These are phyloP conservation scores for Pinus albicaulis DNA, from an alignment of 75 land plant genomes.

Conservation along the genomic window DNA sequence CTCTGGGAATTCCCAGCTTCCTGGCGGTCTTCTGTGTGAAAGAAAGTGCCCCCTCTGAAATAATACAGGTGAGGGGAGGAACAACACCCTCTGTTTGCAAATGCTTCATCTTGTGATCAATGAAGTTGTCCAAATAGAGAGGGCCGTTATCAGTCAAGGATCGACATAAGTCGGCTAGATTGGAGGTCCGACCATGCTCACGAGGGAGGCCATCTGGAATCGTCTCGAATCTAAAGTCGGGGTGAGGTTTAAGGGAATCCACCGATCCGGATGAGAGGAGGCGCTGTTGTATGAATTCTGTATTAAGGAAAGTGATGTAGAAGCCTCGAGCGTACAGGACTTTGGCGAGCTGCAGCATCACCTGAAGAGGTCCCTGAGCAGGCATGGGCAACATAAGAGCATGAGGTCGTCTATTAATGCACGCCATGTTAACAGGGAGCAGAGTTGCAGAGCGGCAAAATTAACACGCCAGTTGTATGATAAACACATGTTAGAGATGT, in stretches of 20 bases:
- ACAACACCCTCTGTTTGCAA: not conserved
- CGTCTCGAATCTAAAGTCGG: slow-evolving; percentile 17
- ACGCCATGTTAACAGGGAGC: not conserved
- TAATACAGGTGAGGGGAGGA: slow-evolving; percentile 44
- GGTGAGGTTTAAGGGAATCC: not conserved
- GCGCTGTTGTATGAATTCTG: slow-evolving; percentile 1
- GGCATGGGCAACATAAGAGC: slow-evolving; percentile 6
- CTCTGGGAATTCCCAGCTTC: slow-evolving; percentile 31
- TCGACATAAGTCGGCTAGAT: slow-evolving; percentile 16
- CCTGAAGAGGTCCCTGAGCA: slow-evolving; percentile 5
- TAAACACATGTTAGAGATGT: too few species aligned
- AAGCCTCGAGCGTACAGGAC: not conserved
- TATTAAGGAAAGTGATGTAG: slow-evolving; percentile 1
- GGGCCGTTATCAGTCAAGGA: slow-evolving; percentile 10
- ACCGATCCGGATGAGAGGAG: not conserved
- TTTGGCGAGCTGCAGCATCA: slow-evolving; percentile 11
- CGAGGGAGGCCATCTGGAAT: slow-evolving; percentile 29
- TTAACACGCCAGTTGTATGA: too few species aligned
- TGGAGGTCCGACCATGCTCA: slow-evolving; percentile 15
- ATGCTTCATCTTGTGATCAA: slow-evolving; percentile 13
- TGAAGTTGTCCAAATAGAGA: slow-evolving; percentile 15
- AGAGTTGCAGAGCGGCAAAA: too few species aligned
- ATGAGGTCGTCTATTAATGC: not conserved
- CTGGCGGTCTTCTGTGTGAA: slow-evolving; percentile 39
- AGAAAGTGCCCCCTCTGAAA: slow-evolving; percentile 35